Evolutionary conservation across 768 basidiomycete species (phyloP), one percentile per base, ranked within the genome.

Genomic region (Gloeostereum incarnatum): DNA sequence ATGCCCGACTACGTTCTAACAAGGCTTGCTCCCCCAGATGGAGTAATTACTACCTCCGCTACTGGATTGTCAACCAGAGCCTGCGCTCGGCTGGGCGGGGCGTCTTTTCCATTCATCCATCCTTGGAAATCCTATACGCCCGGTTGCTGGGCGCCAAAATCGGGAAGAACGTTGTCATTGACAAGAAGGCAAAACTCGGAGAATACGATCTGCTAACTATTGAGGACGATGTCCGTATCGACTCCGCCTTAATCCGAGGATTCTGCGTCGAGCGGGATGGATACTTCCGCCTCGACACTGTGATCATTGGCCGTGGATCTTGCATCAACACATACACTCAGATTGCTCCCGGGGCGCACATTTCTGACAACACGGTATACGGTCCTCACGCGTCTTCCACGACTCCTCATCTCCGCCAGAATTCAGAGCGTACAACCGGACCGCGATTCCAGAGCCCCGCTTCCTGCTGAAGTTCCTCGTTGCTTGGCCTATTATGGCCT

Each of bases 301-400:
- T 69, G 35, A 53, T 52, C 7, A 55, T 71, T 35, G 67, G 68
- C 6, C 41, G 48, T 14, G 51, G 56, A 21, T 63, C 63, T 5
- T 49, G 61, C 8, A 45, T 69, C 23, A 71, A 69, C 45, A 62
- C 65, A 2, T 66, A 60, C 42, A 68, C 67, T n/a, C 57, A 57
- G 36, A 54, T 71, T 27, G 50, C 65, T 4, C 67, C 67, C 1
- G 69, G 67, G 4, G 52, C 65, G 4, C 36, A 41, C 22, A 61
- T 69, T 31, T 46, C 58, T 2, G 56, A 57, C 27, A 51, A 54
- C 25, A 36, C 56, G 1, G 66, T 69, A 2, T 69, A 63, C 35
- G 69, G 69, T 2, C 69, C 69, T 6, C 69, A 71, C 39, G 57
- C 66, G n/a, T 65, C 65, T 1, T 65, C 66, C 55, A 60, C 40